Conservation (phyloP, 2,329 filamentous ascomycete genomes). For the Pseudopyricularia javanii region DNA sequence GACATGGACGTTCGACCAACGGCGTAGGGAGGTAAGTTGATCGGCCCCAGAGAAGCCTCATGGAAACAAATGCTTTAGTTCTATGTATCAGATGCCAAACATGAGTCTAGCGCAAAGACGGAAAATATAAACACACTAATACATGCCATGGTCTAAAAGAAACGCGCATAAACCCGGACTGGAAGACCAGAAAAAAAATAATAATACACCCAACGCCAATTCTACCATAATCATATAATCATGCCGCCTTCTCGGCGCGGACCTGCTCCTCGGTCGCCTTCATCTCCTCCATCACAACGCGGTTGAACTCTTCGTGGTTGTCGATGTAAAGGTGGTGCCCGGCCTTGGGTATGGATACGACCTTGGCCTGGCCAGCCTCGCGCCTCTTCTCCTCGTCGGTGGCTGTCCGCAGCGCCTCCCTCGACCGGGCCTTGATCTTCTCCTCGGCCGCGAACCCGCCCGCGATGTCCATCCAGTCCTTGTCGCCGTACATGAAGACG, state of each 20-base stretch:
- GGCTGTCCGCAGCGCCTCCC: slow-evolving; percentile 45
- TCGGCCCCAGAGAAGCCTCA: too few relatives aligned
- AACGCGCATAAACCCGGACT: not conserved
- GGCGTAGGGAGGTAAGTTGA: too few relatives aligned
- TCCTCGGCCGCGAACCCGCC: slow-evolving; percentile 72
- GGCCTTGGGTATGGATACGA: slow-evolving; percentile 57
- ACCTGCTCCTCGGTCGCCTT: slow-evolving; percentile 29
- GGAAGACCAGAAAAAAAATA: too few relatives aligned
- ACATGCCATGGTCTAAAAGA: too few relatives aligned
- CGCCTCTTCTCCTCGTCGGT: slow-evolving; percentile 53
- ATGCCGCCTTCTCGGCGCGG: slow-evolving; percentile 6
- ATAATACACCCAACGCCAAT: not conserved
- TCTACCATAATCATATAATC: not conserved
- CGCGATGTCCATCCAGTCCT: slow-evolving; percentile 96
- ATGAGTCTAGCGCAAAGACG: too few relatives aligned
- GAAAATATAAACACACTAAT: too few relatives aligned
- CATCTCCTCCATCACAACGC: slow-evolving; percentile 38
- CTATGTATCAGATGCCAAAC: too few relatives aligned
- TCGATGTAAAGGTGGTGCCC: slow-evolving; percentile 50
- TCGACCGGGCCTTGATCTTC: slow-evolving; percentile 59
- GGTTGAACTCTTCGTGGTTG: slow-evolving; percentile 46
- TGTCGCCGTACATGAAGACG: slow-evolving; percentile 91
- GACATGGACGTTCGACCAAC: too few relatives aligned
- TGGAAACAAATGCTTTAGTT: too few relatives aligned
- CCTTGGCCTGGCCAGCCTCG: slow-evolving; percentile 74